These are phyloP conservation scores for Zasmidium angulare DNA, from an alignment of 2,329 filamentous ascomycete genomes.

Conservation along the genomic window DNA sequence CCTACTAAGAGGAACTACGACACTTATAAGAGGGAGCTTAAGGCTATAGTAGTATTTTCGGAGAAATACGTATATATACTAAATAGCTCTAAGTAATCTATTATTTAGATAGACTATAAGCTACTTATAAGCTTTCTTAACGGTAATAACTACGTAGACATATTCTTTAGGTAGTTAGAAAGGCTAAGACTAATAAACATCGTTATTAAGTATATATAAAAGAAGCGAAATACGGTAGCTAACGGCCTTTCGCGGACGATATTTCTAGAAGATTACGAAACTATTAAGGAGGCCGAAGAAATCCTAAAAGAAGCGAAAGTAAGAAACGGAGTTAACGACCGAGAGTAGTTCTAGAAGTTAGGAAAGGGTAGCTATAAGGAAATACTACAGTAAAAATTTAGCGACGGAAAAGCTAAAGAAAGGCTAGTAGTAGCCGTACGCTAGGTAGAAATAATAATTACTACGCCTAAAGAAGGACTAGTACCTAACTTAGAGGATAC, in stretches of 20 bases:
- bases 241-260: background rate
- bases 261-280: background rate
- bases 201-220: background rate
- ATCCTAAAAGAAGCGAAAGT: too few relatives aligned
- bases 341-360: too few relatives aligned
- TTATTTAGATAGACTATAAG: constrained; percentile 5
- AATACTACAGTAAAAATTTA: too few relatives aligned
- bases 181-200: background rate
- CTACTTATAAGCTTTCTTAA: constrained; percentile 4
- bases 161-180: constrained; percentile 4
- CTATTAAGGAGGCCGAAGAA: too few relatives aligned
- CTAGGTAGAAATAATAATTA: too few relatives aligned
- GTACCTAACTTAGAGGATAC: too few relatives aligned
- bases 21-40: constrained; percentile 8
- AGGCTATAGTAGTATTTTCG: background rate
- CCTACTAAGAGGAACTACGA: background rate
- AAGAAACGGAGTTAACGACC: too few relatives aligned
- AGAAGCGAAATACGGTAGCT: background rate
- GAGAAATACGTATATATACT: constrained; percentile 5
- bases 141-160: background rate
- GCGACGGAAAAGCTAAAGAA: too few relatives aligned
- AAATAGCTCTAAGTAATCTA: background rate
- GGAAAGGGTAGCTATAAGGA: too few relatives aligned
- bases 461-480: too few relatives aligned
- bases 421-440: too few relatives aligned